Evolutionary conservation across 805 yeast genomes (phyloP), one percentile per base, ranked within the genome.

Genomic region (Wickerhamiella siamensis): DNA sequence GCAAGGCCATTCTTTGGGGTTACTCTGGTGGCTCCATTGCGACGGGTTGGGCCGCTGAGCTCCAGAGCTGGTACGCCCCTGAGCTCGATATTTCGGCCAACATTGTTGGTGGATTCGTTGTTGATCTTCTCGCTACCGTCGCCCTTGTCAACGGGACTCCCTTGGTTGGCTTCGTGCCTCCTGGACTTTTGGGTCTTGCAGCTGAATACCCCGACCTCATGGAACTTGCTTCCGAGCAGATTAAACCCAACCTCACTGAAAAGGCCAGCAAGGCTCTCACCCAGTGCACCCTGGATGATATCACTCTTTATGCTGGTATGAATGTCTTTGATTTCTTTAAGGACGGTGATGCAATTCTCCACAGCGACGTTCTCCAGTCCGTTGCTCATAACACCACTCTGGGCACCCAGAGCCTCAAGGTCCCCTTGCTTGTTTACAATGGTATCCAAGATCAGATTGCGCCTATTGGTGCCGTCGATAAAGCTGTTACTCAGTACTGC

Each of bases 21-120:
- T 45, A 45, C 36, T 45, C 48, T 31, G 48, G 48, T 2, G 48
- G 48, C 38, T 39, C 48, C 14, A 26, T 42, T 29, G 43, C 48
- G 6, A 31, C 46, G 12, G 48, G 47, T 9, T 51, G 56, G 54
- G 56, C 58, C 17, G 50, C 55, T 14, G 51, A 52, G 43, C 44
- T 52, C 24, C 54, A 49, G 40, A 47, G 49, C 12, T 22, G 36
- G 15, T 54, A 54, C 31, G 57, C 56, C 1, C 54, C 55, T 3
- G 54, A 54, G 14, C 43, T 54, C 19, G 21, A 18, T 6, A 24
- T 39, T 22, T 24, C 22, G 10, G 47, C 41, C 4, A 40, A 41
- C 3, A 42, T 41, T 5, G 36, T 39, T 5, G 47, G 47, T 9
- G 47, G 47, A 4, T 31, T 33, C 18, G 43, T 39, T 5, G 37